phyloP scores from a whole-genome alignment of 208 protist genomes.

The Crithidia thermophila region DNA sequence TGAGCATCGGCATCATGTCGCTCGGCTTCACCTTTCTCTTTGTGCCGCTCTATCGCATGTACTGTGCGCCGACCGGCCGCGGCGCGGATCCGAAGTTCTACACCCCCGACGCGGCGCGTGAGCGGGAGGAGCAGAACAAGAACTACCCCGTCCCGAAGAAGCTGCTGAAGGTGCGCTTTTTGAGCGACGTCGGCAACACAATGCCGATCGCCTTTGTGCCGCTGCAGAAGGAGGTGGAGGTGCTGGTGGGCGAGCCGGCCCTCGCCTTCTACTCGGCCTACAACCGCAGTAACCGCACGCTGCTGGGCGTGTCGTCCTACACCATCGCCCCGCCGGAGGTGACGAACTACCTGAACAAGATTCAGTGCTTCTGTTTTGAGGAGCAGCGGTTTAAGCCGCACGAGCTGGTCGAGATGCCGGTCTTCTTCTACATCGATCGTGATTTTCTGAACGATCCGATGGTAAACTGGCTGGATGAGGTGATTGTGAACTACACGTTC shows the following conservation, averaged over 20 bases:
- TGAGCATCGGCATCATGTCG: conserved; percentile 76
- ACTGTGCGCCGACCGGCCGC: conserved; percentile 82
- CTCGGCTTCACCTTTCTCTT: conserved; percentile 90
- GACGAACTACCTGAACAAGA: conserved; percentile 96
- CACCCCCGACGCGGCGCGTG: conserved; percentile 67
- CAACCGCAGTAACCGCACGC: conserved; percentile 87
- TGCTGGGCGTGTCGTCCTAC: conserved; percentile 91
- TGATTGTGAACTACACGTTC: conserved; percentile 92
- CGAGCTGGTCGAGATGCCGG: conserved; percentile 97
- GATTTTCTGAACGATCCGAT: conserved; percentile 93
- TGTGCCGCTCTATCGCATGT: conserved; percentile 89
- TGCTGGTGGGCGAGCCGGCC: conserved; percentile 89
- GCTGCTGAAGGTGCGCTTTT: conserved; percentile 84
- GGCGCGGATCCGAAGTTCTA: conserved; percentile 87
- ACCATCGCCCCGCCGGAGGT: conserved; percentile 90
- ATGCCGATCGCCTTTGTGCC: conserved; percentile 93
- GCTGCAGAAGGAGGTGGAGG: conserved; percentile 88
- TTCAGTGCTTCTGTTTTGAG: conserved; percentile 98
- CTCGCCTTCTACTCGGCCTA: conserved; percentile 92
- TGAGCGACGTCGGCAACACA: conserved; percentile 86
- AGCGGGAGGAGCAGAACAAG: conserved; percentile 72
- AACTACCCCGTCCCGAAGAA: conserved; percentile 77
- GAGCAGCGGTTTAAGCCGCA: conserved; percentile 95
- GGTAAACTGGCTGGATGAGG: conserved; percentile 86
- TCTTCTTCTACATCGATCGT: conserved; percentile 97